Percentiles rank a stretch among this genome's conserved stretches.
Evolutionary conservation across 1,284 basidiomycete species (phyloP).

Genomic region (Stereum hirsutum): DNA sequence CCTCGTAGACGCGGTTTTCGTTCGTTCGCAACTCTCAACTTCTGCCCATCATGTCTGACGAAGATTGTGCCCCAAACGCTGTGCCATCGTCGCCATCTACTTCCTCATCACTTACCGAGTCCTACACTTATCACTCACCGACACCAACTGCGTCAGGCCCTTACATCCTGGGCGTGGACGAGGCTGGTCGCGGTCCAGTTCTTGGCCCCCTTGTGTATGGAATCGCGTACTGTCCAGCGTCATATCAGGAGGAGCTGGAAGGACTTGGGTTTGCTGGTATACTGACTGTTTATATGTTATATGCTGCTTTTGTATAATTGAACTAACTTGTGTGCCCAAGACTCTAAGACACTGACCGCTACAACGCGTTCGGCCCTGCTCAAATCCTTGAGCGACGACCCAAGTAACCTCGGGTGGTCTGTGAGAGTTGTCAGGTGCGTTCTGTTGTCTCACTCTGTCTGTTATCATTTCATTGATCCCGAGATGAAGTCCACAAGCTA

Average conservation of each 20-base stretch:
- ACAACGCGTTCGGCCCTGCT: conserved; percentile 61
- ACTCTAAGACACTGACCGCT: conserved; percentile 87
- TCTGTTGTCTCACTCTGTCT: background rate
- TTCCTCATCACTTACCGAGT: conserved; percentile 39
- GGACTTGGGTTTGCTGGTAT: conserved; percentile 84
- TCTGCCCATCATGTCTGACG: no score
- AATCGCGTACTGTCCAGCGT: conserved; percentile 83
- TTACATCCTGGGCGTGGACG: conserved; percentile 94
- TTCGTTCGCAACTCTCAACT: no score
- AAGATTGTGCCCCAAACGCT: no score
- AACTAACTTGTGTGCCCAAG: conserved; percentile 25
- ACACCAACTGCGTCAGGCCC: conserved; percentile 53
- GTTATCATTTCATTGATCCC: background rate
- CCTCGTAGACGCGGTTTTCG: no score
- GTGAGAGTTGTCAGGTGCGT: conserved; percentile 69
- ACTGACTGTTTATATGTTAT: background rate
- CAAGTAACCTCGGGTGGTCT: conserved; percentile 71
- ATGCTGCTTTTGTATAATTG: background rate
- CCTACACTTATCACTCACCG: conserved; percentile 80
- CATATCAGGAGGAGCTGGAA: conserved; percentile 71
- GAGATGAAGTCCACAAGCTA: conserved; percentile 71
- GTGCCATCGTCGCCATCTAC: conserved; percentile 24
- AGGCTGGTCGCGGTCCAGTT: conserved; percentile 93
- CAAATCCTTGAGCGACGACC: conserved; percentile 54
- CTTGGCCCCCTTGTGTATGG: conserved; percentile 95